Percentiles rank a stretch among this genome's conserved stretches.
These are phyloP conservation scores for Zymoseptoria passerinii DNA, from an alignment of 2,329 filamentous ascomycete species.

Conservation along the genomic window DNA sequence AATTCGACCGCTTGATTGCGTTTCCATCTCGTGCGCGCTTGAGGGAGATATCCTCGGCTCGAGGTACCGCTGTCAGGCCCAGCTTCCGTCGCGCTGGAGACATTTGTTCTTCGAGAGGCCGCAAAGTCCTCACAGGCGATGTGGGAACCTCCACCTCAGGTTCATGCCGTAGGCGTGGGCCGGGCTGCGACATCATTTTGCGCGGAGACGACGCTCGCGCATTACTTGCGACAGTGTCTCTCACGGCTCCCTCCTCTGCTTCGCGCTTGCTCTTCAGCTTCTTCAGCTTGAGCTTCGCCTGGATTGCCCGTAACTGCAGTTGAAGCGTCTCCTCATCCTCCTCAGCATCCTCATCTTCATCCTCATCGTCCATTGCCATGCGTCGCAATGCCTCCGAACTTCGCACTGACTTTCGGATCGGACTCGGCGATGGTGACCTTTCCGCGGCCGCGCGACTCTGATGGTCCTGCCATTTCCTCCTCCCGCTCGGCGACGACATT, in stretches of 20 bases:
- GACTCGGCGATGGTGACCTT: conserved; percentile 49
- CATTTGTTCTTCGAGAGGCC: conserved; percentile 45
- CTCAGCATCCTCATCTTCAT: conserved; percentile 33
- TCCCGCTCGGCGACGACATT: conserved; percentile 66
- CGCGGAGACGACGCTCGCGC: conserved; percentile 8
- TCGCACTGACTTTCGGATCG: conserved; percentile 27
- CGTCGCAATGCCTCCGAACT: conserved; percentile 25
- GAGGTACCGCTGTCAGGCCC: conserved; percentile 83
- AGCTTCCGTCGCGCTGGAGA: conserved; percentile 74
- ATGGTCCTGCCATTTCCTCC: conserved; percentile 63
- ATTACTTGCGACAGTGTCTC: neutral
- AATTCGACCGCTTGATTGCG: conserved; percentile 16
- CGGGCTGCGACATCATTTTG: conserved; percentile 9
- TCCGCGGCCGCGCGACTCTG: conserved; percentile 43
- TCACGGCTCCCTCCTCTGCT: neutral
- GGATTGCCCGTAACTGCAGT: conserved; percentile 72
- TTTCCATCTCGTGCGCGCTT: conserved; percentile 52
- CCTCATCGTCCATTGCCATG: conserved; percentile 22
- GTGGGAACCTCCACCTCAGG: conserved; percentile 64
- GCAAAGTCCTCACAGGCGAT: conserved; percentile 51
- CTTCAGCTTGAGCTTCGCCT: conserved; percentile 80
- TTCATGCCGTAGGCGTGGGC: conserved; percentile 17
- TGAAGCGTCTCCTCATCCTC: conserved; percentile 80
- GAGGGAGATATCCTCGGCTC: conserved; percentile 72
- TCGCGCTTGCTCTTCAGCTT: conserved; percentile 45